These are phyloP conservation scores for Orbilia ellipsospora DNA, from an alignment of 2,329 filamentous ascomycete genomes.

Conservation along the genomic window DNA sequence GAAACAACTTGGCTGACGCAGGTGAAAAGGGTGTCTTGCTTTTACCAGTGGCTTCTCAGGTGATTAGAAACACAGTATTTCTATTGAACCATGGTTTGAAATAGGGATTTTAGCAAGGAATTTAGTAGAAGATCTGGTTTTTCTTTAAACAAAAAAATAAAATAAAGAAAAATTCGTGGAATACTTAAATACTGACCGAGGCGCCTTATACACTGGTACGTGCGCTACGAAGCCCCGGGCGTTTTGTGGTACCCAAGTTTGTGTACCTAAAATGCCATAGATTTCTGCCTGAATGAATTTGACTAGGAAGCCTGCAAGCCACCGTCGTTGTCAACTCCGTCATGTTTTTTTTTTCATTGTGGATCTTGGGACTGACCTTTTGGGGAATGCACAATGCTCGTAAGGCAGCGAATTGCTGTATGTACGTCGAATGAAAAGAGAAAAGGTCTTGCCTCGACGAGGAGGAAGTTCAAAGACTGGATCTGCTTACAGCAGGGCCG, in stretches of 20 bases:
- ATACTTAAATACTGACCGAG: conserved; percentile 50
- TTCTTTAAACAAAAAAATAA: conserved; percentile 1
- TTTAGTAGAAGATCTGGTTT: conserved; percentile 33
- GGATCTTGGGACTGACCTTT: conserved; percentile 55
- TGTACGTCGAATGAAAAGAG: conserved; percentile 48
- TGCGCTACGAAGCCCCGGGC: conserved; percentile 49
- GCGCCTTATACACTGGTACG: conserved; percentile 46
- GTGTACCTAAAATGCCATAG: conserved; percentile 49
- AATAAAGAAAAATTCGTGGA: conserved; percentile 11
- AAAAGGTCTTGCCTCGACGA: conserved; percentile 51
- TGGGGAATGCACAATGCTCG: conserved; percentile 53
- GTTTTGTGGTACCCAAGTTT: conserved; percentile 54
- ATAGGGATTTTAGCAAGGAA: conserved; percentile 38
- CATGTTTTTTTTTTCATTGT: conserved; percentile 35
- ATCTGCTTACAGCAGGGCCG: conserved; percentile 51
- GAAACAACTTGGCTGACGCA: conserved; percentile 46
- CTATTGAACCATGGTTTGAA: conserved; percentile 30
- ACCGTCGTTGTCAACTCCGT: conserved; percentile 55
- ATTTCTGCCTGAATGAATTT: conserved; percentile 55
- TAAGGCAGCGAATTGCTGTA: conserved; percentile 54
- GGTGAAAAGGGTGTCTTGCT: conserved; percentile 37
- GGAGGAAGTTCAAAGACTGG: conserved; percentile 52
- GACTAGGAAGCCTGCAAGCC: conserved; percentile 55
- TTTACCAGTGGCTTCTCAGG: conserved; percentile 29
- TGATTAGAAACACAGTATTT: conserved; percentile 26